Evolutionary conservation across 2,329 filamentous ascomycete species (phyloP), one percentile per base, ranked within the genome.

Genomic region (Pestalotiopsis sp.): DNA sequence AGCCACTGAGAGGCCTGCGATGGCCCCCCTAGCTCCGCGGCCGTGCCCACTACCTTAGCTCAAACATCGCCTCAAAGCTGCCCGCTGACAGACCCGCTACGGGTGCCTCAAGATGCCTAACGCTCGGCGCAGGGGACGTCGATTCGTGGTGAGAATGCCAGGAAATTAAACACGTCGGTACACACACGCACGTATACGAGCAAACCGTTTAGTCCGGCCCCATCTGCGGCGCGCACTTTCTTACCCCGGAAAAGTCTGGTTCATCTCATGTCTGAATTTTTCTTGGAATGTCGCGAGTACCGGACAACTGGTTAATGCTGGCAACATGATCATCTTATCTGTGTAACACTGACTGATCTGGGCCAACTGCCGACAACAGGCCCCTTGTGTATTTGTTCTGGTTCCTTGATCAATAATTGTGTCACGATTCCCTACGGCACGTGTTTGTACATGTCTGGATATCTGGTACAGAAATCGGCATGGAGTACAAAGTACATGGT

Each of bases 61-160:
- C 17, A 62, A 39, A 62, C 59, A 62, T 38, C 27, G 59, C 27
- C 59, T 41, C 59, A 62, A 62, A 39, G 57, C 57, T 31, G 59
- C 59, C 59, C 59, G 59, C 31, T 62, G 59, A 62, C 59, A 62
- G 59, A 36, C 59, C 45, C 59, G 31, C 59, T 62, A 20, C 27
- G 27, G 27, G 36, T 36, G 23, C 27, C 57, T 20, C 27, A 59
- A 27, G 57, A 59, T 52, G 45, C 45, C 45, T 52, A 52, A 52
- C 31, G 31, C 31, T 52, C 45, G 45, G 20, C 17, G 45, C 45
- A 52, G 45, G 45, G 45, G 45, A 52, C 45, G 45, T 52, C 45
- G 45, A 52, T 52, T 52, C 45, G 20, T 52, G 17, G 45, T 20
- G 20, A 17, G 45, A 52, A 52, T 52, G 45, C 45, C 45, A 52